A percentile compares a stretch with the other conserved stretches of the same genome.
Conservation (phyloP, 2,329 filamentous ascomycete species). For the Phaeosphaeriaceae sp. region DNA sequence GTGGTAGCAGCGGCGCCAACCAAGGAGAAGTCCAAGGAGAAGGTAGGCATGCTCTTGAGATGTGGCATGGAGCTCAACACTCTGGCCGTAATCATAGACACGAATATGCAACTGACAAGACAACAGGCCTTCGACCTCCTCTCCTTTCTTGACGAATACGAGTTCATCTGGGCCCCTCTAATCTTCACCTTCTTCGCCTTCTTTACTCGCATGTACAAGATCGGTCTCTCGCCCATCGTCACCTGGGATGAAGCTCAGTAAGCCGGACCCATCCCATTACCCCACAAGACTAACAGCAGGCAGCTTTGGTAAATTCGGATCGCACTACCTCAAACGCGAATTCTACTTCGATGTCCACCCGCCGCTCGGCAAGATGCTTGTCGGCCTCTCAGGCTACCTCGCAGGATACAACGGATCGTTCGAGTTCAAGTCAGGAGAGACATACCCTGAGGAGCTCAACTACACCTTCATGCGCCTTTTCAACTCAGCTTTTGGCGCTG, state of each 20-base stretch:
- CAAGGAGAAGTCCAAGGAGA: constrained; percentile 56
- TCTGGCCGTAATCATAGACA: neutral
- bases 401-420: constrained; percentile 99
- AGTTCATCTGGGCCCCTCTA: constrained; percentile 68
- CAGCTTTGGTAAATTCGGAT: constrained; percentile 96
- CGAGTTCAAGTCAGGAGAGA: constrained; percentile 98
- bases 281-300: constrained; percentile 25
- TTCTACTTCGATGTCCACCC: constrained; percentile 99
- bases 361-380: constrained; percentile 96
- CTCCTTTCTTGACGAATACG: constrained; percentile 67
- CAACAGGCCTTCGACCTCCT: constrained; percentile 62
- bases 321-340: constrained; percentile 98
- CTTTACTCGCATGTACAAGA: constrained; percentile 73
- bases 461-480: constrained; percentile 99
- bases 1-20: constrained; percentile 41
- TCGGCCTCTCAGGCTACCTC: constrained; percentile 93
- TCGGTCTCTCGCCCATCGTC: constrained; percentile 73
- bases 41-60: constrained; percentile 43
- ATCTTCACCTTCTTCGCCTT: constrained; percentile 69
- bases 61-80: neutral
- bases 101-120: constrained; percentile 12
- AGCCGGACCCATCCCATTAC: constrained; percentile 32
- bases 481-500: constrained; percentile 92
- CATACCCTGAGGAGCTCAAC: constrained; percentile 90
- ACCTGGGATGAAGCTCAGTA: constrained; percentile 81